Base-by-base conservation (phyloP, 306 rosid genomes). In the Styphnolobium japonicum region DNA sequence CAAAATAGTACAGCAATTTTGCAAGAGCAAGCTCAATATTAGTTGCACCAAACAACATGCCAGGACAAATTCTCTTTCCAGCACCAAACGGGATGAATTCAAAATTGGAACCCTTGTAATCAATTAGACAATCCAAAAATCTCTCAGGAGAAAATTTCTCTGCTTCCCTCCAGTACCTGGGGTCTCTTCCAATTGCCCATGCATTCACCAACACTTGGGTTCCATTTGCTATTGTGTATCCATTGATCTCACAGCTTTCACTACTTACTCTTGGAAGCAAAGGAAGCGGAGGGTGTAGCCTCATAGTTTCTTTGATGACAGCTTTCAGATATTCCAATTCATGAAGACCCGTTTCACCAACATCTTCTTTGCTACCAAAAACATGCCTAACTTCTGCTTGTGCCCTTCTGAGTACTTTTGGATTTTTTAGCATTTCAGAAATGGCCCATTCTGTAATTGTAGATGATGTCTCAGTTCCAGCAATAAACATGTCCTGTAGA, bases 211-310 rank as follows among this genome's bases (percentile, higher is more conserved):
- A 21, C 3, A 68, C 25, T n/a, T 46, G 36, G 16, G 58, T 45
- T 9, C 29, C 40, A 7, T 2, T 9, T 9, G 73, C 65, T 33
- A 42, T 31, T 63, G 23, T 52, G 40, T 78, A 55, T 7, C 76
- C 73, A 67, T 78, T 68, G 2, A 77, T 6, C 56, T 27, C 42
- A 77, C 75, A 77, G 0, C 63, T 82, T 51, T 67, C 56, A 12
- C 23, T 3, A 0, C 45, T 10, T 22, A 77, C 75, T 34, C 82
- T 82, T 53, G 78, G 36, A 27, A 53, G 4, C 55, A 81, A 3
- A 18, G 86, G 63, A 40, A 5, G n/a, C 1, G 75, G 45, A 10
- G 82, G 82, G 37, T 82, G 77, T 3, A 75, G 5, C 39, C 86
- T 65, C 52, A 77, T 12, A 7, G 80, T 65, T 45, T 78, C 80